Evolutionary conservation across 2,329 filamentous ascomycete species (phyloP).

Genomic region (Colletotrichum salicis): DNA sequence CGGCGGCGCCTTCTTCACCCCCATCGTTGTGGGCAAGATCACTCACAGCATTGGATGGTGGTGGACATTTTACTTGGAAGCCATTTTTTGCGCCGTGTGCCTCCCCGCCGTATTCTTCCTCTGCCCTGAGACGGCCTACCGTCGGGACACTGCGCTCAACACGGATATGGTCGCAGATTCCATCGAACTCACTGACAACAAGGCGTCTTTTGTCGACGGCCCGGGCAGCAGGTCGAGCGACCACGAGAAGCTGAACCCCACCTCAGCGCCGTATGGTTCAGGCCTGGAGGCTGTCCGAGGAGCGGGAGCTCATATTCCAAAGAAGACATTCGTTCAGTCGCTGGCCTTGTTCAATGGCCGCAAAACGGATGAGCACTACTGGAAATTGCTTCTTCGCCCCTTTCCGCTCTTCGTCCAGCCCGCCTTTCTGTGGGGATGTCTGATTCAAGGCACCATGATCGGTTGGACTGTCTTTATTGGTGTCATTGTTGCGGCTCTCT

Average conservation of each 20-base stretch:
- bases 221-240: background rate
- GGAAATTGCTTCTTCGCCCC: slow-evolving; percentile 73
- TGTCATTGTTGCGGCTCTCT: slow-evolving; percentile 83
- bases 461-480: slow-evolving; percentile 96
- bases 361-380: slow-evolving; percentile 81
- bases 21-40: slow-evolving; percentile 91
- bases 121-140: slow-evolving; percentile 83
- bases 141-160: slow-evolving; percentile 73
- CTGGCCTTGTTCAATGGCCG: slow-evolving; percentile 81
- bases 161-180: slow-evolving; percentile 66
- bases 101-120: slow-evolving; percentile 80
- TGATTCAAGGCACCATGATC: slow-evolving; percentile 90
- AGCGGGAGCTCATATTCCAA: slow-evolving; percentile 47
- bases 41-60: slow-evolving; percentile 80
- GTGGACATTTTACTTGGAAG: slow-evolving; percentile 89
- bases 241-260: slow-evolving; percentile 7
- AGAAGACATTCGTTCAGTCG: slow-evolving; percentile 69
- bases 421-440: slow-evolving; percentile 80
- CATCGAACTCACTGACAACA: slow-evolving; percentile 41
- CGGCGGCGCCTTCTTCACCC: slow-evolving; percentile 73
- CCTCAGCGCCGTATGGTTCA: background rate
- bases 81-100: slow-evolving; percentile 80
- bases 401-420: slow-evolving; percentile 87
- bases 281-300: background rate
- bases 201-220: background rate